phyloP scores from a whole-genome alignment of 352 stramenopile species.

The Phytophthora pisi region DNA sequence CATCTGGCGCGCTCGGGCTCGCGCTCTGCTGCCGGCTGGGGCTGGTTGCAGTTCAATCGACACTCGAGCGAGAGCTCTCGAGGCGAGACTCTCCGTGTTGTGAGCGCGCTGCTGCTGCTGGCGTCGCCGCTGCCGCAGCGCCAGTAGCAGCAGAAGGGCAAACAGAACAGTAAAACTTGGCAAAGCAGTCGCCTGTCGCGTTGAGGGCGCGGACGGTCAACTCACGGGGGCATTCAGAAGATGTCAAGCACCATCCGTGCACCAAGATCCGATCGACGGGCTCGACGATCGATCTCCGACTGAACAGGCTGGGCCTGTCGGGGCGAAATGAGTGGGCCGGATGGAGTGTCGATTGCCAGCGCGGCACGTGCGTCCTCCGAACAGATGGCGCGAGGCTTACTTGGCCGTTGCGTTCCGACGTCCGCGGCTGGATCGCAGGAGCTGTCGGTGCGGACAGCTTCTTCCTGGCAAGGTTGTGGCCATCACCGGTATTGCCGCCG shows the following conservation, averaged over 20 bases:
- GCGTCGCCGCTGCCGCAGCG: background rate
- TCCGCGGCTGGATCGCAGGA: conserved; percentile 25
- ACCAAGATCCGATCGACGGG: conserved; percentile 22
- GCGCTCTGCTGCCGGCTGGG: conserved; percentile 13
- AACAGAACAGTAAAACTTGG: no score
- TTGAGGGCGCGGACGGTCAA: no score
- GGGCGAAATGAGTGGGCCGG: background rate
- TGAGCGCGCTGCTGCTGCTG: background rate
- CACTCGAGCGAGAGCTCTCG: background rate
- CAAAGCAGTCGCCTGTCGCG: background rate
- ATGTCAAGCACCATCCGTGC: conserved; percentile 31
- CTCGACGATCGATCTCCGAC: conserved; percentile 6
- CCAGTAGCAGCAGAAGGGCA: conserved; percentile 8
- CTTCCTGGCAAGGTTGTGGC: background rate
- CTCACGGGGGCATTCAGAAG: conserved; percentile 6
- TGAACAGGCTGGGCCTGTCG: conserved; percentile 15
- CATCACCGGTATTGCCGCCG: background rate
- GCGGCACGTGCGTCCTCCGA: conserved; percentile 20
- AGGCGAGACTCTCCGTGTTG: background rate
- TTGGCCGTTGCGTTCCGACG: conserved; percentile 19
- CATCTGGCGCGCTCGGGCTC: conserved; percentile 21
- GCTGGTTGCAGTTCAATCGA: conserved; percentile 30
- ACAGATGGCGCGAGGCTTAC: conserved; percentile 26
- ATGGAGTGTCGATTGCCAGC: conserved; percentile 33
- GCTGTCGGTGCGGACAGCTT: conserved; percentile 23